Evolutionary conservation across 2,329 filamentous ascomycete species (phyloP), one percentile per base, ranked within the genome.

Genomic region (Colletotrichum eremochloae): DNA sequence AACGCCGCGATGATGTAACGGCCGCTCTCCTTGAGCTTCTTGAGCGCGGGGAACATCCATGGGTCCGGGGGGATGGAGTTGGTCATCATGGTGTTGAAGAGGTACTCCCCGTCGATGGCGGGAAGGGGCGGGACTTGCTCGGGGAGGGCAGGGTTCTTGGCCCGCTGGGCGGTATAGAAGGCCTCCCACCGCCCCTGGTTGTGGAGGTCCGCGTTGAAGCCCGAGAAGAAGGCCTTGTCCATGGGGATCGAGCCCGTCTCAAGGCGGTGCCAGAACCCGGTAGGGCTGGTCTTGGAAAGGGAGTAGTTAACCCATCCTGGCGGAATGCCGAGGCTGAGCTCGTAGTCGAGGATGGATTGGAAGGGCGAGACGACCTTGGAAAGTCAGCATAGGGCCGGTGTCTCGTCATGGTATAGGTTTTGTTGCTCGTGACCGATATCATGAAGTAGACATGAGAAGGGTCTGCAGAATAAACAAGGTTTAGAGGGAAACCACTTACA

Each of bases 41-140:
- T 83, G 52, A 98, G 84, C 1, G 95, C 95, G 0, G 95, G 95
- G 75, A 90, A 94, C 92, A 98, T 96, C 86, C 93, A 93, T 5
- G 94, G 94, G 80, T 99, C 96, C 0, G 93, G 91, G 1, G 84
- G 82, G 7, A 90, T 86, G 14, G 93, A 91, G 15, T 87, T 83
- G 5, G 86, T 83, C 94, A 98, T 98, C 95, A 98, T 98, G 77
- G 92, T 89, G 88, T 94, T 93, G 84, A 97, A 98, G 38, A 99
- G 85, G 82, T 84, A 90, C 79, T 94, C 91, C 18, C 89, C 93
- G 78, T 98, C 92, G 57, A 98, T 87, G 2, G 85, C 81, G 0
- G 96, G 96, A 0, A 95, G 80, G 0, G 90, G 86, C 1, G 94
- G 93, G 0, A 87, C 77, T 20, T 82, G 76, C 24, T 72, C 78